Percentiles rank a stretch among this genome's conserved stretches.
Conservation (phyloP, 306 rosid species). For the Morella rubra region DNA sequence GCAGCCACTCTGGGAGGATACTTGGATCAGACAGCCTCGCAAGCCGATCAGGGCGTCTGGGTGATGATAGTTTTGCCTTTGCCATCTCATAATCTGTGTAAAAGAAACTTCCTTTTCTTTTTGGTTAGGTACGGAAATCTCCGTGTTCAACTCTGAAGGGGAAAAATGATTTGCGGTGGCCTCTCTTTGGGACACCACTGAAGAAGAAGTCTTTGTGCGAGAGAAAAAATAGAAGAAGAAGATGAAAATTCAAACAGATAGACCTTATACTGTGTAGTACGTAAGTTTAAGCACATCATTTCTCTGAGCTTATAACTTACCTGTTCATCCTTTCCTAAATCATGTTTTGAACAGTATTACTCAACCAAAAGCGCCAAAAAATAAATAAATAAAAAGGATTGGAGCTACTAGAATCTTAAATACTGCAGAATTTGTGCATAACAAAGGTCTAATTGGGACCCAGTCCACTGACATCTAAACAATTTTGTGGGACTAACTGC, state of each 20-base stretch:
- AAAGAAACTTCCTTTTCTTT: neutral
- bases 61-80: slow-evolving; percentile 25
- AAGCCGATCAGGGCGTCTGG: slow-evolving; percentile 22
- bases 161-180: neutral
- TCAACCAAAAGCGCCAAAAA: no score
- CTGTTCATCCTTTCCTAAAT: slow-evolving; percentile 7
- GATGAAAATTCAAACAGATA: neutral
- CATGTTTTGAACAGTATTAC: neutral
- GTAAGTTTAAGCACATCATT: slow-evolving; percentile 16
- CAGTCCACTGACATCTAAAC: no score
- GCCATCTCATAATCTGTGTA: slow-evolving; percentile 22
- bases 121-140: slow-evolving; percentile 3
- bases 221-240: neutral
- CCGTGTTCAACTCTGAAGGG: slow-evolving; percentile 8
- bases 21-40: slow-evolving; percentile 25
- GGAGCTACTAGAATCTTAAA: no score
- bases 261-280: neutral
- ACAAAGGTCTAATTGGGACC: no score
- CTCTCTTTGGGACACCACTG: no score
- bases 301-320: slow-evolving; percentile 19
- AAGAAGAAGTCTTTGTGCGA: neutral
- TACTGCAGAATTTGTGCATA: no score
- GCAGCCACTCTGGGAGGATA: slow-evolving; percentile 19
- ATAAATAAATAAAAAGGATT: no score
- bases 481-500: no score